A percentile compares a stretch with the other conserved stretches of the same genome.
phyloP scores from a whole-genome alignment of 129 eudicot species.

The Artemisia argyi region DNA sequence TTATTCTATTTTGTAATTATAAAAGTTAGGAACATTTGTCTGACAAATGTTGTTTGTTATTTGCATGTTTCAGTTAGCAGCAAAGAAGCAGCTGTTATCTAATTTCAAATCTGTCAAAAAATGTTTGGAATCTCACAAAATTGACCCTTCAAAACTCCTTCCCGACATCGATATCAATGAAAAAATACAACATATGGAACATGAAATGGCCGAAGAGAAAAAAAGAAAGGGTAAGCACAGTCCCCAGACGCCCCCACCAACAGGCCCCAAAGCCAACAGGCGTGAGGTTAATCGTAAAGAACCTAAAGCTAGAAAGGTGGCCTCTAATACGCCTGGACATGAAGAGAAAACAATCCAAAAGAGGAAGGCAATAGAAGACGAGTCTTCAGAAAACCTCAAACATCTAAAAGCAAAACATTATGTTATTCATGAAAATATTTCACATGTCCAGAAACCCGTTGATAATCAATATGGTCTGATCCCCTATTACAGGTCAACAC shows the following conservation, averaged over 20 bases:
- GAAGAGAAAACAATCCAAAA: constrained; percentile 31
- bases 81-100: background rate
- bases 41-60: constrained; percentile 7
- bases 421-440: constrained; percentile 22
- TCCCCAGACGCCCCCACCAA: no score
- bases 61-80: constrained; percentile 44
- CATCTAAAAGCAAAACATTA: constrained; percentile 41
- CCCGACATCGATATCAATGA: no score
- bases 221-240: no score
- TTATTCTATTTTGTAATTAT: background rate
- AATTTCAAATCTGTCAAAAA: no score
- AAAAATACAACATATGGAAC: no score
- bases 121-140: no score
- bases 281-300: no score
- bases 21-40: background rate
- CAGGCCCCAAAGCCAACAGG: no score
- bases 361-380: constrained; percentile 45
- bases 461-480: constrained; percentile 20
- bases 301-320: no score
- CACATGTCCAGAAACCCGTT: constrained; percentile 27
- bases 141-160: no score
- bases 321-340: no score
- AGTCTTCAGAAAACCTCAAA: constrained; percentile 32
- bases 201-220: no score
- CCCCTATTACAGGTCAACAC: constrained; percentile 22